Percentiles rank a stretch among this genome's conserved stretches.
These are phyloP conservation scores for Phytophthora ohioensis DNA, from an alignment of 352 stramenopile species.

Conservation along the genomic window DNA sequence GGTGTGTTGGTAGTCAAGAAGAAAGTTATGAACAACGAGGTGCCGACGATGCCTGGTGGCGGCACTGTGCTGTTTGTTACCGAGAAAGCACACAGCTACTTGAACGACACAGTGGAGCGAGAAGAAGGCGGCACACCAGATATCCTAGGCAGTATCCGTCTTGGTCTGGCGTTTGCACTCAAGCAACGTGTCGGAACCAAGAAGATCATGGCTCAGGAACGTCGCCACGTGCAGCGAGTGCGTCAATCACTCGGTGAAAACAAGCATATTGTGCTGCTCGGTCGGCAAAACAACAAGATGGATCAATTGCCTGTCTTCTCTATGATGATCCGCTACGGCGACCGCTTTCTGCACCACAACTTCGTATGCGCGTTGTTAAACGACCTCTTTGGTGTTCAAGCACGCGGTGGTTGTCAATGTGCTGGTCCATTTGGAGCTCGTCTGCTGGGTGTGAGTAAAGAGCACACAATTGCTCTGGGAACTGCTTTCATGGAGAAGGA, in stretches of 20 bases:
- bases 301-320: slow-evolving; percentile 94
- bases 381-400: slow-evolving; percentile 97
- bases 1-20: slow-evolving; percentile 97
- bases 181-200: slow-evolving; percentile 78
- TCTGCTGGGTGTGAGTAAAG: slow-evolving; percentile 91
- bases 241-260: slow-evolving; percentile 54
- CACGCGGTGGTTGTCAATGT: slow-evolving; percentile 74
- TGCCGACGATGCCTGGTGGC: slow-evolving; percentile 64
- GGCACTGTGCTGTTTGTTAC: slow-evolving; percentile 71
- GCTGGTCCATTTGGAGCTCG: slow-evolving; percentile 94
- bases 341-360: slow-evolving; percentile 98
- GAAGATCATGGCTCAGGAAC: slow-evolving; percentile 67
- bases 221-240: slow-evolving; percentile 47
- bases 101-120: slow-evolving; percentile 79
- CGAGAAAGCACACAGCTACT: slow-evolving; percentile 65
- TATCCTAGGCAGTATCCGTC: slow-evolving; percentile 93
- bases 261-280: slow-evolving; percentile 89
- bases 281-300: slow-evolving; percentile 48
- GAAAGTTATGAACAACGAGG: slow-evolving; percentile 65
- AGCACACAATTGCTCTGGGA: slow-evolving; percentile 77
- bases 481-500: slow-evolving; percentile 88
- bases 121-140: slow-evolving; percentile 98
- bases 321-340: slow-evolving; percentile 92
- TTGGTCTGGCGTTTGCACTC: slow-evolving; percentile 93
- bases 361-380: slow-evolving; percentile 98